Evolutionary conservation across 179 eudicot genomes (phyloP).

Genomic region (Beta lomatogona): DNA sequence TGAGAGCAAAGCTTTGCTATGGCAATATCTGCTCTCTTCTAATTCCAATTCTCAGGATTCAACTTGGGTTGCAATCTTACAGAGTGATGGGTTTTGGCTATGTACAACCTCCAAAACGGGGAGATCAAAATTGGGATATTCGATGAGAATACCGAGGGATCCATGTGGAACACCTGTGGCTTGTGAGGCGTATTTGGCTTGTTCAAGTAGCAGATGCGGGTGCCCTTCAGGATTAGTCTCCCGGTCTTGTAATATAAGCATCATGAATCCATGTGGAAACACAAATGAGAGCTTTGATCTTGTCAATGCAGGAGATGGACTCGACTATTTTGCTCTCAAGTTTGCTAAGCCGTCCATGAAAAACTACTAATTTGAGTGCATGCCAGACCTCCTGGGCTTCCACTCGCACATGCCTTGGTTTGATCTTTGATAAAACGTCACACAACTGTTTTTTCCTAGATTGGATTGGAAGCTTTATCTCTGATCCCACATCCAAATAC

Average conservation of each 20-base stretch:
- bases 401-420: slow-evolving; percentile 71
- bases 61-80: slow-evolving; percentile 70
- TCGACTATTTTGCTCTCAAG: slow-evolving; percentile 60
- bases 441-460: slow-evolving; percentile 64
- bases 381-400: slow-evolving; percentile 62
- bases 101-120: slow-evolving; percentile 43
- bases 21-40: slow-evolving; percentile 56
- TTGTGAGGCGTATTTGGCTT: slow-evolving; percentile 56
- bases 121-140: slow-evolving; percentile 28
- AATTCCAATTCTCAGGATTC: slow-evolving; percentile 37
- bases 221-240: slow-evolving; percentile 60
- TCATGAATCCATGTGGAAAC: slow-evolving; percentile 42
- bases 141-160: slow-evolving; percentile 53
- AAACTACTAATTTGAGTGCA: slow-evolving; percentile 47
- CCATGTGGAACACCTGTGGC: slow-evolving; percentile 65
- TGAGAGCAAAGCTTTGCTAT: slow-evolving; percentile 42
- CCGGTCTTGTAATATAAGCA: slow-evolving; percentile 43
- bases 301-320: slow-evolving; percentile 55
- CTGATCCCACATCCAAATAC: slow-evolving; percentile 40
- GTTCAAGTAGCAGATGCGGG: slow-evolving; percentile 59
- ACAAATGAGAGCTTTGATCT: slow-evolving; percentile 39
- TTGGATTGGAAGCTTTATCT: slow-evolving; percentile 67
- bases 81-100: slow-evolving; percentile 59
- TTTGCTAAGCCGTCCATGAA: slow-evolving; percentile 50
- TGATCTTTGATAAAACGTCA: slow-evolving; percentile 65